Evolutionary conservation across 805 yeast species (phyloP).

Genomic region (Barnettozyma vustinii): DNA sequence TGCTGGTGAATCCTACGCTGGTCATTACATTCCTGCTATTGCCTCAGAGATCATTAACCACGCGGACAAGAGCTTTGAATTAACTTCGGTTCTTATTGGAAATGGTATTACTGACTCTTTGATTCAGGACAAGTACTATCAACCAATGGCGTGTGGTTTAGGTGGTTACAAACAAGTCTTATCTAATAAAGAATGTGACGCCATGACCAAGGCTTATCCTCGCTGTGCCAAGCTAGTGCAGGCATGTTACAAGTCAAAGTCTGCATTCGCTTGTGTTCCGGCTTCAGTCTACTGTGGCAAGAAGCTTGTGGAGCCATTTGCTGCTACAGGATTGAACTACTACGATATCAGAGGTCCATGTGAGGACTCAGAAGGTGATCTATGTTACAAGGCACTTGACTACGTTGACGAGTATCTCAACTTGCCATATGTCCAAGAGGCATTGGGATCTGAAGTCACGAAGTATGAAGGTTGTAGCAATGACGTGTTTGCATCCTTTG

Average conservation of each 20-base stretch:
- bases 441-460: slow-evolving; percentile 83
- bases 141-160: slow-evolving; percentile 91
- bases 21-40: slow-evolving; percentile 74
- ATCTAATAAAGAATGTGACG: slow-evolving; percentile 60
- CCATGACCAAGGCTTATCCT: slow-evolving; percentile 56
- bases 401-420: slow-evolving; percentile 74
- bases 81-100: slow-evolving; percentile 81
- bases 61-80: slow-evolving; percentile 51
- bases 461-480: slow-evolving; percentile 62
- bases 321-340: slow-evolving; percentile 74
- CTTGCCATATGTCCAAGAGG: slow-evolving; percentile 59
- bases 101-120: slow-evolving; percentile 88
- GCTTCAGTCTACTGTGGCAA: slow-evolving; percentile 78
- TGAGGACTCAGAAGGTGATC: slow-evolving; percentile 54
- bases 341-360: slow-evolving; percentile 83
- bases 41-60: slow-evolving; percentile 46
- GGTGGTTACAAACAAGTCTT: slow-evolving; percentile 81
- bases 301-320: slow-evolving; percentile 61
- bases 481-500: slow-evolving; percentile 62
- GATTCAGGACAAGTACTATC: slow-evolving; percentile 70
- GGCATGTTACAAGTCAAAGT: slow-evolving; percentile 57
- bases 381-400: slow-evolving; percentile 70
- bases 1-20: slow-evolving; percentile 83
- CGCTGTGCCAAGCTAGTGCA: slow-evolving; percentile 59
- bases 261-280: slow-evolving; percentile 74